Conservation (phyloP, 306 rosid species). For the Cucurbita moschata region DNA sequence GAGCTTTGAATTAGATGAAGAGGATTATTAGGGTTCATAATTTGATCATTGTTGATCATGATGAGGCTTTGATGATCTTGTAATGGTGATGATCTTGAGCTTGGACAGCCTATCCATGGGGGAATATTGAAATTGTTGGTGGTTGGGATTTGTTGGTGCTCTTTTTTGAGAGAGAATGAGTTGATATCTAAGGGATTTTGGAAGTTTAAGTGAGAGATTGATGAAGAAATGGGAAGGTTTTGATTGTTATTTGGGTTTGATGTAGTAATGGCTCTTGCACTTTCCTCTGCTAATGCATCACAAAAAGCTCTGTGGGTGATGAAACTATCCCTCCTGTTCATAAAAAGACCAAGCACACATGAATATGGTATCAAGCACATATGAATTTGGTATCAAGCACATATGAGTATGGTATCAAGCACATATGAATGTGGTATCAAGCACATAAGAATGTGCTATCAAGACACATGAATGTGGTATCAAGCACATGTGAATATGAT, state of each 20-base stretch:
- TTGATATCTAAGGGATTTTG: slow-evolving; percentile 16
- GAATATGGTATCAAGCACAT: too few species aligned
- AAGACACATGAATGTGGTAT: too few species aligned
- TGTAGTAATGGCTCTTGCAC: slow-evolving; percentile 46
- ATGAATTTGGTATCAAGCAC: too few species aligned
- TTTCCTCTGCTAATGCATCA: slow-evolving; percentile 89
- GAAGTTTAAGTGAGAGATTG: background rate
- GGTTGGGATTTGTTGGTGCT: background rate
- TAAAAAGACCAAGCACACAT: too few species aligned
- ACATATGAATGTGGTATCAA: too few species aligned
- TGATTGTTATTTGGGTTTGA: slow-evolving; percentile 24
- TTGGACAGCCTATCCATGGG: slow-evolving; percentile 33
- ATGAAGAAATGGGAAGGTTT: slow-evolving; percentile 12
- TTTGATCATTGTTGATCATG: slow-evolving; percentile 16
- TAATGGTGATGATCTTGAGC: background rate
- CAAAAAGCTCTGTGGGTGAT: slow-evolving; percentile 99
- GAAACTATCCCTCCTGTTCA: slow-evolving; percentile 82
- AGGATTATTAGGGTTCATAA: slow-evolving; percentile 18
- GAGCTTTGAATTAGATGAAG: slow-evolving; percentile 22
- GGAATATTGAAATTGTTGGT: slow-evolving; percentile 15
- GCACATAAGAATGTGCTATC: too few species aligned
- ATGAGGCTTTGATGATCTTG: slow-evolving; percentile 45
- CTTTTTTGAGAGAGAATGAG: slow-evolving; percentile 10
- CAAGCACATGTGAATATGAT: too few species aligned
- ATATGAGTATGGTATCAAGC: too few species aligned